A percentile compares a stretch with the other conserved stretches of the same genome.
These are phyloP conservation scores for Fusarium sp. DNA, from an alignment of 2,329 filamentous ascomycete genomes.

Conservation along the genomic window DNA sequence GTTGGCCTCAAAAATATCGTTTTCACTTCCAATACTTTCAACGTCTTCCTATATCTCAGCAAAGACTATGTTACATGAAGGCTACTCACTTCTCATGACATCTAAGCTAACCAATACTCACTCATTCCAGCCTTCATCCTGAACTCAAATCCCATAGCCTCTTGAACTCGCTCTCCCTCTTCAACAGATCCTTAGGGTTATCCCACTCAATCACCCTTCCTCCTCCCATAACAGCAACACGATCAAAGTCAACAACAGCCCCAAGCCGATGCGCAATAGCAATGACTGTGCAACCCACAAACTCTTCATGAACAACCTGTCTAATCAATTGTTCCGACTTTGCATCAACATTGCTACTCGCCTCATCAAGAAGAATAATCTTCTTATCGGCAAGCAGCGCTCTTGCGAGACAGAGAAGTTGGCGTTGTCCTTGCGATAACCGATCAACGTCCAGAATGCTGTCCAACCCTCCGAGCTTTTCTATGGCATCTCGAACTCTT, in stretches of 20 bases:
- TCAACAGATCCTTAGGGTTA: conserved; percentile 10
- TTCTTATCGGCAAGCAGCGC: conserved; percentile 50
- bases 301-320: conserved; percentile 47
- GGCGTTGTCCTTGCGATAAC: conserved; percentile 57
- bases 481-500: conserved; percentile 1
- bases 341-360: conserved; percentile 50
- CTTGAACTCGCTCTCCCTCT: conserved; percentile 20
- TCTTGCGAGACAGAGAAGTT: conserved; percentile 55
- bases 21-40: no score
- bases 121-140: no score
- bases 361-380: conserved; percentile 54
- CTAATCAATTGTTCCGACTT: conserved; percentile 50
- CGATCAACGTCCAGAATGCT: conserved; percentile 45
- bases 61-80: no score
- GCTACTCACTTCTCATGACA: no score
- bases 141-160: conserved; percentile 21
- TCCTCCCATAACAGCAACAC: conserved; percentile 17
- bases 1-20: no score
- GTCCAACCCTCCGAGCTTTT: conserved; percentile 53
- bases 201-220: conserved; percentile 27
- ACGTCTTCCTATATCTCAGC: no score
- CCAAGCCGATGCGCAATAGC: conserved; percentile 51
- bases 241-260: conserved; percentile 13
- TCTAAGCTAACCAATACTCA: no score
- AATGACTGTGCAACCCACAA: conserved; percentile 62